Evolutionary conservation across 805 yeast genomes (phyloP), one percentile per base, ranked within the genome.

Genomic region (Wickerhamomyces hampshirensis): DNA sequence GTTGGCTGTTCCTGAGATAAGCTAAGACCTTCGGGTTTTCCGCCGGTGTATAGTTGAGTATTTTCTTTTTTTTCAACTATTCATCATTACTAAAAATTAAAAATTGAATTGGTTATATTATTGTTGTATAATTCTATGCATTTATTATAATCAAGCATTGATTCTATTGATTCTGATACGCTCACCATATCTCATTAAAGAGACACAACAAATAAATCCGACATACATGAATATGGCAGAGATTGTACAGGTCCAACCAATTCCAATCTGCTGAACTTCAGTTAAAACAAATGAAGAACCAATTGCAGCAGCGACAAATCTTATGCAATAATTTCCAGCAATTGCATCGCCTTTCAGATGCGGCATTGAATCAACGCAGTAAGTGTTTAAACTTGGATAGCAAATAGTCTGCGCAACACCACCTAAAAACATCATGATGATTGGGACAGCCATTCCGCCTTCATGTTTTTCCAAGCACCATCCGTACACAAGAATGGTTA

Each of bases 361-460:
- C 1, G 80, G 79, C 68, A 73, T 62, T 5, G 74, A 67, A 46
- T 76, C 83, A 18, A 75, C 73, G 55, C 80, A 73, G 48, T 76
- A 76, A 3, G 80, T 68, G 45, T 76, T 76, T 27, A 71, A 48
- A 13, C 72, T 64, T 1, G 81, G 78, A 46, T 73, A 76, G 8
- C 66, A 52, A 18, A 68, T 56, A 0, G 79, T 71, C 48, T 76
- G 81, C 0, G 71, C 71, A 31, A 72, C 38, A 0, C 77, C 81
- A 31, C 63, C 59, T 15, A 66, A 18, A 42, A 73, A 73, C 66
- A 75, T 56, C 39, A 65, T 57, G 2, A 75, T 59, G 6, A 75
- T 63, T 1, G 81, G 80, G 3, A 76, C 55, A 0, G 76, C 73
- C 63, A 69, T 66, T 2, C 81, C 80, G 14, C 80, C 81, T 35